Evolutionary conservation across 768 basidiomycete species (phyloP), one percentile per base, ranked within the genome.

Genomic region (Calocybe cyanea): DNA sequence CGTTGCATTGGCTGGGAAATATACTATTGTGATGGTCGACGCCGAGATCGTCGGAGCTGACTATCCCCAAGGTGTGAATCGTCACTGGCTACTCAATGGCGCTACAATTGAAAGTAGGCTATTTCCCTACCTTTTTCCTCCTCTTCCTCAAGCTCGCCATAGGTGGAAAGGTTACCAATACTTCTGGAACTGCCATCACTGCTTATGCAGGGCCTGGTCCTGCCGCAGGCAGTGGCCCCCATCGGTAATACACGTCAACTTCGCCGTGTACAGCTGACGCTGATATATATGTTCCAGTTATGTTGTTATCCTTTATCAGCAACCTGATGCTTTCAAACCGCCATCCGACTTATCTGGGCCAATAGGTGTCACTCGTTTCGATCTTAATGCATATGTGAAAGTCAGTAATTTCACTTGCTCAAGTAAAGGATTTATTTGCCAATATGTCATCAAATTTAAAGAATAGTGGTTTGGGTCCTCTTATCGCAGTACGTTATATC

Each of bases 1-100:
- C 19, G 62, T 68, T 13, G 28, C 61, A 9, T 61, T 84, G 42
- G 60, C 60, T 30, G 77, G 75, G 10, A 73, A 63, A 33, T 88
- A 74, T 64, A 87, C 87, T 19, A 59, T 91, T 28, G 70, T 77
- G 41, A 86, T 92, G 86, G 75, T 81, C 23, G 89, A 92, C 55
- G 85, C 86, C 10, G 81, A 80, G 48, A 58, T 76, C 18, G 82
- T 83, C 30, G 87, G 87, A 31, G 66, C 76, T 38, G 72, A 83
- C 52, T 66, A 79, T 43, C 62, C 72, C 30, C 63, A 68, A 7
- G 82, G 79, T 15, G 80, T 82, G 52, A 87, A 80, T 40, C 76
- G 85, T 43, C 90, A 91, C 68, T 92, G 87, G 88, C 77, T 92
- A 38, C 78, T 82, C 49, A 88, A 90, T 61, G 70, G 74, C 18